Conservation (phyloP, 1,284 basidiomycete genomes). For the Marasmius tenuissimus region DNA sequence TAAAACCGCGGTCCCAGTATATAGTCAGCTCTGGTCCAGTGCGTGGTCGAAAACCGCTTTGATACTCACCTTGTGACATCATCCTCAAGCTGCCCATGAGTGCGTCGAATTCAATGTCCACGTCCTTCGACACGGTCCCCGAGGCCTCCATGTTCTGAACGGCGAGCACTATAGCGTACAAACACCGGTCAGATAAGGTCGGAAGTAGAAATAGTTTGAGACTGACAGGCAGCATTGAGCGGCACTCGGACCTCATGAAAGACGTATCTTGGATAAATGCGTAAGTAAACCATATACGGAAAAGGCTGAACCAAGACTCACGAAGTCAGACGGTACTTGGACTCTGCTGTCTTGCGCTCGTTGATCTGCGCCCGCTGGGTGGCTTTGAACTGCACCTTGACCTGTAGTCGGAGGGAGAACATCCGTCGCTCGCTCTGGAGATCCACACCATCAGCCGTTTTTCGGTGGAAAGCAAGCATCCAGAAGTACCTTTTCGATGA, state of each 20-base stretch:
- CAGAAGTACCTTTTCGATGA: constrained; percentile 7
- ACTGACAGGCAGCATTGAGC: constrained; percentile 67
- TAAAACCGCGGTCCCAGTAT: neutral
- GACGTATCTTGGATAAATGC: constrained; percentile 44
- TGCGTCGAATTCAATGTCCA: constrained; percentile 63
- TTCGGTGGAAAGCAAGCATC: neutral
- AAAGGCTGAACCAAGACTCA: constrained; percentile 19
- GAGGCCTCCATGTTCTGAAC: constrained; percentile 73
- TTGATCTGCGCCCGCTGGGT: constrained; percentile 57
- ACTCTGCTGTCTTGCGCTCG: constrained; percentile 64
- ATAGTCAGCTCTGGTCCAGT: neutral
- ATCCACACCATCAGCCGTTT: neutral
- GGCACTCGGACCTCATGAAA: constrained; percentile 74
- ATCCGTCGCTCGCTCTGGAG: constrained; percentile 9
- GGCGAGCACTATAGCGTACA: constrained; percentile 47
- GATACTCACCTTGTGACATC: constrained; percentile 59
- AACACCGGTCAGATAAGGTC: neutral
- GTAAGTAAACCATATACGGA: neutral
- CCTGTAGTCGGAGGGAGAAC: constrained; percentile 9
- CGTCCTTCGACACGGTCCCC: constrained; percentile 42
- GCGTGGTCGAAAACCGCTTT: neutral
- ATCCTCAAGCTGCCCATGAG: constrained; percentile 69
- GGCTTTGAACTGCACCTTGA: constrained; percentile 15
- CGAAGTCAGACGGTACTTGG: constrained; percentile 65
- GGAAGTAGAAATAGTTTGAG: neutral